Percentiles rank a stretch among this genome's conserved stretches.
Evolutionary conservation across 2,329 filamentous ascomycete species (phyloP).

Genomic region (Talaromyces sp.): DNA sequence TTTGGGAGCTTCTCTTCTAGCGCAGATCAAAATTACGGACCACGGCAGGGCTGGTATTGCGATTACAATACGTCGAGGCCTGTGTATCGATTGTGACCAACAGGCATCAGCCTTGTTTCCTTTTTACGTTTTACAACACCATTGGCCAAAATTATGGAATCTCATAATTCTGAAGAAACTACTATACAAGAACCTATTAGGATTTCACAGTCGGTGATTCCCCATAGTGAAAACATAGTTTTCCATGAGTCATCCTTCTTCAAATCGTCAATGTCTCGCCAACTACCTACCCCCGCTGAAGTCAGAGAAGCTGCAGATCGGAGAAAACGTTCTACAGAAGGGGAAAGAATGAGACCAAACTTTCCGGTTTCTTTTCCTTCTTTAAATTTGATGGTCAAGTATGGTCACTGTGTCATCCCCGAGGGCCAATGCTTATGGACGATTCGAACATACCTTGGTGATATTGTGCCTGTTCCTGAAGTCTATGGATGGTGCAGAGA

Average conservation of each 20-base stretch:
- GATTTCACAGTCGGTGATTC: background rate
- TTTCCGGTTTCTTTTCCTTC: slow-evolving; percentile 27
- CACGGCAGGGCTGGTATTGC: background rate
- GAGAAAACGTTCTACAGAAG: slow-evolving; percentile 17
- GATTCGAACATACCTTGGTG: slow-evolving; percentile 21
- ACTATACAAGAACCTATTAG: background rate
- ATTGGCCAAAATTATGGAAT: background rate
- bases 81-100: background rate
- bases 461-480: slow-evolving; percentile 19
- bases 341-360: slow-evolving; percentile 18
- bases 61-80: background rate
- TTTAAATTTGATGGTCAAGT: slow-evolving; percentile 31
- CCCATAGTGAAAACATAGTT: background rate
- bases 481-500: slow-evolving; percentile 21
- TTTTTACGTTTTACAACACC: no score
- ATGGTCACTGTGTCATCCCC: slow-evolving; percentile 23
- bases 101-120: background rate
- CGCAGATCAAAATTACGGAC: background rate
- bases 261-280: background rate
- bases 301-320: slow-evolving; percentile 17
- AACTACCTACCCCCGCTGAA: slow-evolving; percentile 23
- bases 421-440: slow-evolving; percentile 25
- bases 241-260: background rate
- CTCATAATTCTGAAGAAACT: background rate
- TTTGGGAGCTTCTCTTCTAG: background rate